Conservation (phyloP, 352 stramenopile genomes). For the Globisporangium middletonii region DNA sequence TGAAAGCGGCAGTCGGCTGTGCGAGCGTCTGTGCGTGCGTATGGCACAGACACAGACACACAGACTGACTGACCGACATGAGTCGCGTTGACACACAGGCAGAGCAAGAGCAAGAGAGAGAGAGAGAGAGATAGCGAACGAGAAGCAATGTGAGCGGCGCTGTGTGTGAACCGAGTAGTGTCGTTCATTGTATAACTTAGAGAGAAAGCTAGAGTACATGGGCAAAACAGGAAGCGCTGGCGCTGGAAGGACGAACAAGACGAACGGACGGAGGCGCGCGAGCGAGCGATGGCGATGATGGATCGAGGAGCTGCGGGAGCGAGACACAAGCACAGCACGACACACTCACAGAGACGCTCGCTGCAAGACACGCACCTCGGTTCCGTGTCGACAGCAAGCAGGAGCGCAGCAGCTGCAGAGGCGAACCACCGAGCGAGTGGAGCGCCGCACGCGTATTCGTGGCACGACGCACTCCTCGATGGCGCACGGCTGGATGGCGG, state of each 20-base stretch:
- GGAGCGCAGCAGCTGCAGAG: background rate
- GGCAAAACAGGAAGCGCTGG: background rate
- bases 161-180: no score
- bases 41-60: background rate
- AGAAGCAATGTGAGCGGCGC: no score
- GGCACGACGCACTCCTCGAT: no score
- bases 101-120: no score
- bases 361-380: conserved; percentile 1
- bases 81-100: no score
- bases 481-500: no score
- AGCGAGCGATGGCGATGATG: background rate
- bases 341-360: conserved; percentile 1
- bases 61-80: background rate
- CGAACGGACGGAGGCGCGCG: background rate
- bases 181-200: no score
- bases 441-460: no score
- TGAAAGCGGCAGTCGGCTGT: background rate
- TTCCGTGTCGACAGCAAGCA: conserved; percentile 1
- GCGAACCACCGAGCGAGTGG: background rate
- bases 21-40: background rate
- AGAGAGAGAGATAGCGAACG: no score
- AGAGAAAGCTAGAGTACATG: background rate
- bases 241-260: background rate
- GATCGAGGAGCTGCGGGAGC: background rate
- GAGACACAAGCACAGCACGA: background rate